Evolutionary conservation across 73 alveolate genomes (phyloP).

Genomic region (Paramecium biaurelia): DNA sequence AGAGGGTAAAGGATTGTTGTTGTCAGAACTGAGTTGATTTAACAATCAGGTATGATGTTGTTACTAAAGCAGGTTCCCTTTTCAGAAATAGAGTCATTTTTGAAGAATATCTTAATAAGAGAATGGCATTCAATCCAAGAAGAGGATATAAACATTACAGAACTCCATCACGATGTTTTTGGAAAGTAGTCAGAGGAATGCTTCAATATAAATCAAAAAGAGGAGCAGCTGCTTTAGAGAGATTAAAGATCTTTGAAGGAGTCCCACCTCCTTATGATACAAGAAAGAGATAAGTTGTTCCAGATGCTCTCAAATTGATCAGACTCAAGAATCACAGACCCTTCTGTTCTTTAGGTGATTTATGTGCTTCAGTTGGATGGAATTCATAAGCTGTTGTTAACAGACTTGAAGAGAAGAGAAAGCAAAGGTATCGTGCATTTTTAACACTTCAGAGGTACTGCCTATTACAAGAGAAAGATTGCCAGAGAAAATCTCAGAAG

Average conservation of each 20-base stretch:
- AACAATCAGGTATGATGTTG: slow-evolving; percentile 68
- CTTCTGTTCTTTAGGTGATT: slow-evolving; percentile 85
- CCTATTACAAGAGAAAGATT: slow-evolving; percentile 49
- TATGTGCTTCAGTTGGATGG: slow-evolving; percentile 93
- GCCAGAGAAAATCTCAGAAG: slow-evolving; percentile 26
- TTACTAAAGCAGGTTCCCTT: slow-evolving; percentile 40
- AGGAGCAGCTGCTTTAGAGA: slow-evolving; percentile 95
- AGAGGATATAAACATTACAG: slow-evolving; percentile 96
- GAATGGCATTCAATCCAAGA: slow-evolving; percentile 96
- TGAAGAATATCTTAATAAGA: slow-evolving; percentile 90
- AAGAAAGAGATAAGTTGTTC: slow-evolving; percentile 92
- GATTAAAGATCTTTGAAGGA: slow-evolving; percentile 96
- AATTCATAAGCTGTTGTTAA: slow-evolving; percentile 81
- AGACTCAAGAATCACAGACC: slow-evolving; percentile 85
- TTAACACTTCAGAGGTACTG: slow-evolving; percentile 36
- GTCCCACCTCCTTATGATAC: slow-evolving; percentile 97
- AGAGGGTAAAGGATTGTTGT: slow-evolving; percentile 93
- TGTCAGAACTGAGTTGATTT: slow-evolving; percentile 90
- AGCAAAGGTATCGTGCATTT: slow-evolving; percentile 56
- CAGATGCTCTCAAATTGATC: slow-evolving; percentile 91
- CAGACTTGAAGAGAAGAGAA: slow-evolving; percentile 93
- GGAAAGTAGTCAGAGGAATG: slow-evolving; percentile 92
- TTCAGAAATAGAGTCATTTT: slow-evolving; percentile 67
- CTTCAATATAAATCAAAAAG: slow-evolving; percentile 96
- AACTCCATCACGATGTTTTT: slow-evolving; percentile 95